Base-by-base conservation (phyloP, 2,329 filamentous ascomycete species). In the Nemania abortiva region DNA sequence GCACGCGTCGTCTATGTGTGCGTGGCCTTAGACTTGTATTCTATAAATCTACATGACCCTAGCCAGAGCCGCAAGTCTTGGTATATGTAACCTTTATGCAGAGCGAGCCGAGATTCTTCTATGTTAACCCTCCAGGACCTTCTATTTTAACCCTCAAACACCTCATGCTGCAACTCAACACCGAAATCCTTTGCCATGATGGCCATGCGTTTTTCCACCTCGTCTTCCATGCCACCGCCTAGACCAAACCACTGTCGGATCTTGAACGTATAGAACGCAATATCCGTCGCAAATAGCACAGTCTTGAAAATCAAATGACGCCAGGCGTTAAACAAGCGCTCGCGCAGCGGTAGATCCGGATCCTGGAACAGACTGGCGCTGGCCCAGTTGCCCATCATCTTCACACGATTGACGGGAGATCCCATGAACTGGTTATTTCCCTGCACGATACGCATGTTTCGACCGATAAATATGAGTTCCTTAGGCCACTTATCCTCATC, bases 361-460 rank as follows among this genome's bases (percentile, higher is more conserved):
- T 91, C 90, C 80, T 97, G 90, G 27, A 91, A 91, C n/a, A 98
- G 83, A 62, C 93, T 94, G 24, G 92, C 86, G 68, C 90, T 93
- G 0, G 95, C 95, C 95, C 95, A 98, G 66, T 90, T 86, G 24
- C 95, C 95, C 71, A 96, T 98, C 79, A 97, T 94, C 83, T 98
- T 98, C 80, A 98, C 89, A 1, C 96, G 86, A 80, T 98, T 98
- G 52, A 97, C 94, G 0, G 95, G 95, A 0, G 91, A 93, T 24
- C 94, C 94, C 60, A 97, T 87, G 81, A 92, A 95, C 78, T 97
- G 94, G 79, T 97, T 97, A 81, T 97, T 97, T 6, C 91, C 93
- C 81, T 97, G 94, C 1, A 97, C 94, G 76, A 98, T 97, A 62
- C 95, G 89, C 85, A 97, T 89, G 79, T 97, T 97, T 47, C 95